Evolutionary conservation across 306 rosid species (phyloP).

Genomic region (Echinosophora koreensis): DNA sequence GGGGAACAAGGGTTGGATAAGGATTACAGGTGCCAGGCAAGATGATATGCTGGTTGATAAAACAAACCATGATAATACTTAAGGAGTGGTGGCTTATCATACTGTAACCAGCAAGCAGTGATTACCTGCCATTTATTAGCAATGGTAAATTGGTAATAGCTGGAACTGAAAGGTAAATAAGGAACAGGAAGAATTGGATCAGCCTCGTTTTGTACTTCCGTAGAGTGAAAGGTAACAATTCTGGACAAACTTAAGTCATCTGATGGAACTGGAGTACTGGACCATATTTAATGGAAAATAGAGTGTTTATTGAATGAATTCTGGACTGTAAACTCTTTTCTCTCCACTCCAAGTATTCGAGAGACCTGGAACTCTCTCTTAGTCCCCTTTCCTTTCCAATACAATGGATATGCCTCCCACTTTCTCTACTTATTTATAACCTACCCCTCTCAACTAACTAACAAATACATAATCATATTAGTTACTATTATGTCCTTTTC

Average conservation of each 20-base stretch:
- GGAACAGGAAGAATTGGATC: constrained; percentile 22
- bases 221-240: not conserved
- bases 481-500: no score
- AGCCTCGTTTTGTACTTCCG: constrained; percentile 15
- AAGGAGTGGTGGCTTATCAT: constrained; percentile 10
- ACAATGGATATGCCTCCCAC: not conserved
- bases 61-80: constrained; percentile 2
- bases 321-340: not conserved
- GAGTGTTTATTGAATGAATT: not conserved
- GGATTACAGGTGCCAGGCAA: not conserved
- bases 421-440: not conserved
- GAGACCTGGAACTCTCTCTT: not conserved
- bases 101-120: not conserved
- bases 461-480: not conserved
- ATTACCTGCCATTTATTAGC: not conserved
- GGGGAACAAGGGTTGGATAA: constrained; percentile 11
- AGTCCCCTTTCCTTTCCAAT: not conserved
- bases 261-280: not conserved
- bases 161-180: constrained; percentile 17
- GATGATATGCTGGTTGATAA: constrained; percentile 1
- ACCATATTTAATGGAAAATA: not conserved
- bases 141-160: constrained; percentile 6
- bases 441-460: not conserved
- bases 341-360: not conserved
- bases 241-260: constrained; percentile 17